phyloP scores from a whole-genome alignment of 345 rosid species.

The Pugionium dolabratum region DNA sequence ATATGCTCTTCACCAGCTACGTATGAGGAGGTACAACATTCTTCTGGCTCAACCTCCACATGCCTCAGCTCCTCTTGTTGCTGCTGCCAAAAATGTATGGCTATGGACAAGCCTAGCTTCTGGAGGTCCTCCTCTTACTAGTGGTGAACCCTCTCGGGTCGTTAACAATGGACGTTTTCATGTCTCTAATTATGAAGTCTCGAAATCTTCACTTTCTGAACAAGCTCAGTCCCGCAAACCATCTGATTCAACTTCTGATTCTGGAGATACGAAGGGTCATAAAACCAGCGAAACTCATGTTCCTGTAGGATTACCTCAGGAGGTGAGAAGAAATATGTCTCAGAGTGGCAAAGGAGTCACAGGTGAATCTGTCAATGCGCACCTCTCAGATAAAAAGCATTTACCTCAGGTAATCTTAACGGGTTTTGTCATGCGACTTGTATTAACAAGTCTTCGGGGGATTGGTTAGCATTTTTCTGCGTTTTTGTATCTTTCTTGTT shows the following conservation, averaged over 20 bases:
- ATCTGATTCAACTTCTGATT: slow-evolving; percentile 29
- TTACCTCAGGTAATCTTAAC: slow-evolving; percentile 25
- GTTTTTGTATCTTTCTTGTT: slow-evolving; percentile 26
- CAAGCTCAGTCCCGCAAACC: slow-evolving; percentile 42
- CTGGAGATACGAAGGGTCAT: slow-evolving; percentile 43
- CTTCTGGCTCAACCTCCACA: slow-evolving; percentile 69
- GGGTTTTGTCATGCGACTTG: no score
- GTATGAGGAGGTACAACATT: slow-evolving; percentile 83
- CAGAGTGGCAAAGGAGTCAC: slow-evolving; percentile 45
- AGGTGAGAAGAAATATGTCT: slow-evolving; percentile 44
- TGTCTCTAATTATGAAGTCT: slow-evolving; percentile 26
- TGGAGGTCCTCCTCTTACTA: slow-evolving; percentile 6
- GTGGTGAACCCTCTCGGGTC: no score
- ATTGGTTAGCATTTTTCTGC: not conserved
- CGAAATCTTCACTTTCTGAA: slow-evolving; percentile 37
- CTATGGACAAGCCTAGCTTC: slow-evolving; percentile 62
- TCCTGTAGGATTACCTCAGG: slow-evolving; percentile 40
- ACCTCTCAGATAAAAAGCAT: slow-evolving; percentile 15
- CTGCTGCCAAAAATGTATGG: slow-evolving; percentile 79
- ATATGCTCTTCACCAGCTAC: slow-evolving; percentile 76
- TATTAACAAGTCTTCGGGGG: no score
- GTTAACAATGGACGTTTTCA: slow-evolving; percentile 30
- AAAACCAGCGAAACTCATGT: slow-evolving; percentile 41
- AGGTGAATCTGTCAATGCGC: slow-evolving; percentile 39
- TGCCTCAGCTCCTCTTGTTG: slow-evolving; percentile 57